Conservation (phyloP, 1,284 basidiomycete genomes). For the Cryptococcus deneoformans region DNA sequence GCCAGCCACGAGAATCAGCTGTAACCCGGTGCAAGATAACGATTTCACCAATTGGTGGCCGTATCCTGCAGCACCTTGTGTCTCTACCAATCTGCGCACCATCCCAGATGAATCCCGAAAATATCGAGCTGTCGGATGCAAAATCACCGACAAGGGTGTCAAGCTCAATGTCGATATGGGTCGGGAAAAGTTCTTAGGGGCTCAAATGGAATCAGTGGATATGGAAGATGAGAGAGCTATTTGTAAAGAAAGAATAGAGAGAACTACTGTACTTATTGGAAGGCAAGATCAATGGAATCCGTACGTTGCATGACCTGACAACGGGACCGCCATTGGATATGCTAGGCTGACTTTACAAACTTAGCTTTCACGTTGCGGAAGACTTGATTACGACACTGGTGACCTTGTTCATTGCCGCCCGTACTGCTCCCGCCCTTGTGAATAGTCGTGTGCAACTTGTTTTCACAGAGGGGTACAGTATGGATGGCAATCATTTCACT, state of each 20-base stretch:
- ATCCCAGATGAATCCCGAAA: slow-evolving; percentile 11
- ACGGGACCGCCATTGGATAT: background rate
- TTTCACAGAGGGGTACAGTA: slow-evolving; percentile 37
- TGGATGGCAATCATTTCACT: slow-evolving; percentile 41
- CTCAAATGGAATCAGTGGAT: slow-evolving; percentile 7
- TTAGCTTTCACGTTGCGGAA: slow-evolving; percentile 45
- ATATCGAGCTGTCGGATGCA: slow-evolving; percentile 23
- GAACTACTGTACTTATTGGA: slow-evolving; percentile 36
- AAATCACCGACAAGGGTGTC: slow-evolving; percentile 23
- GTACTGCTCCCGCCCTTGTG: slow-evolving; percentile 21
- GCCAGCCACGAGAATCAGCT: slow-evolving; percentile 21
- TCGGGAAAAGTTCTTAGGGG: slow-evolving; percentile 37
- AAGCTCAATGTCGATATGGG: slow-evolving; percentile 28
- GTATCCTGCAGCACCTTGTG: slow-evolving; percentile 36
- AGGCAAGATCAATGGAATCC: slow-evolving; percentile 46
- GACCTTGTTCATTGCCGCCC: slow-evolving; percentile 29
- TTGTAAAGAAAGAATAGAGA: slow-evolving; percentile 25
- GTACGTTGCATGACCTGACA: slow-evolving; percentile 20
- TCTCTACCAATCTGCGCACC: slow-evolving; percentile 28
- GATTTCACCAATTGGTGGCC: slow-evolving; percentile 41
- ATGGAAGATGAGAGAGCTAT: slow-evolving; percentile 6
- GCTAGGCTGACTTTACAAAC: background rate
- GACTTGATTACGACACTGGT: slow-evolving; percentile 45
- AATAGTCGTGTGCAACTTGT: slow-evolving; percentile 36
- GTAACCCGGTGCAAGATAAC: slow-evolving; percentile 29